Evolutionary conservation across 805 yeast species (phyloP).

Genomic region (Schizosaccharomyces cryophilus): DNA sequence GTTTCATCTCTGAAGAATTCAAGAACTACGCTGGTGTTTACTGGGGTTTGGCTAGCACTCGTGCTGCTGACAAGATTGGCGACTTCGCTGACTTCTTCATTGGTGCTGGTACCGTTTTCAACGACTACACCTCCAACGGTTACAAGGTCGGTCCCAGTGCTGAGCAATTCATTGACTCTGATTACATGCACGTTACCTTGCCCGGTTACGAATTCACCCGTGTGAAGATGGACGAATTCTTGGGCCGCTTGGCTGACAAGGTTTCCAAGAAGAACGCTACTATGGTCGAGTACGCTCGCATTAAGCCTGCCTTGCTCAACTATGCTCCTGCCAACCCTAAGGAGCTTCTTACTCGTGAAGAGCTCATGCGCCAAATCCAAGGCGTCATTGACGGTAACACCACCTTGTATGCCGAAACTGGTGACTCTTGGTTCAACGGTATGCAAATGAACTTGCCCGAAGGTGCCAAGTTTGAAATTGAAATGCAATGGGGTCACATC

Average conservation of each 20-base stretch:
- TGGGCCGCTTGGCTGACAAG: neutral
- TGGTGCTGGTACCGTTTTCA: slow-evolving; percentile 3
- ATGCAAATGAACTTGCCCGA: slow-evolving; percentile 41
- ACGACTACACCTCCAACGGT: slow-evolving; percentile 4
- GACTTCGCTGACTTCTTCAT: slow-evolving; percentile 3
- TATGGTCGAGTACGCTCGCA: neutral
- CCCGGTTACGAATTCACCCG: neutral
- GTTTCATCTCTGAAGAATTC: neutral
- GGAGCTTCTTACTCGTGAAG: slow-evolving; percentile 12
- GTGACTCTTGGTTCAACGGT: slow-evolving; percentile 56
- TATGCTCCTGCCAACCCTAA: slow-evolving; percentile 3
- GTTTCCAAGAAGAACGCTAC: neutral
- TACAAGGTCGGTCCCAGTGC: slow-evolving; percentile 2
- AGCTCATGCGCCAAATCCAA: slow-evolving; percentile 17
- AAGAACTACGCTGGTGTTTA: slow-evolving; percentile 3
- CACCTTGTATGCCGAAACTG: slow-evolving; percentile 55
- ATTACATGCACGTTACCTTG: neutral
- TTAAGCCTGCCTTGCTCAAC: neutral
- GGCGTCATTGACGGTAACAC: slow-evolving; percentile 35
- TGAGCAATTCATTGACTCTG: neutral
- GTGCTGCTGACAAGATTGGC: neutral
- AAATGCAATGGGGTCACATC: slow-evolving; percentile 17
- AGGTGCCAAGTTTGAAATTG: slow-evolving; percentile 20
- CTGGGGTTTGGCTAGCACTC: slow-evolving; percentile 4
- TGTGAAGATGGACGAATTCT: neutral